These are phyloP conservation scores for Aspergillus thermomutatus DNA, from an alignment of 2,329 filamentous ascomycete species.

Conservation along the genomic window DNA sequence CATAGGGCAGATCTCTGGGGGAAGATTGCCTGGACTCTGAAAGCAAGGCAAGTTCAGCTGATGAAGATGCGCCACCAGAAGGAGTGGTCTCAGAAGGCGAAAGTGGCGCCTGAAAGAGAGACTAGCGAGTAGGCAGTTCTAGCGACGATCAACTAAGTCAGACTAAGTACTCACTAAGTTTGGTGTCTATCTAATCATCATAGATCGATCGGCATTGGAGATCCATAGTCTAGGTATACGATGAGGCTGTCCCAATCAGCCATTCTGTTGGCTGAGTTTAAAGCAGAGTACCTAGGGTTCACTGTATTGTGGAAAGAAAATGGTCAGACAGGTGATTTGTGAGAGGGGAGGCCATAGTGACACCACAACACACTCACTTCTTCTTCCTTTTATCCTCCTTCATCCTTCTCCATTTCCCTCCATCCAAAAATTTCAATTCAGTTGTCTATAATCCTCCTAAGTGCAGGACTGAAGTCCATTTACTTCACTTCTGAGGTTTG, in stretches of 20 bases:
- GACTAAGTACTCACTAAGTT: neutral
- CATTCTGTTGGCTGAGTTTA: no score
- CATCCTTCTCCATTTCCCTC: neutral
- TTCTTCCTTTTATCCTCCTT: neutral
- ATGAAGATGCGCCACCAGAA: constrained; percentile 19
- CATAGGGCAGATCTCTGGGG: constrained; percentile 13
- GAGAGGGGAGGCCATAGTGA: neutral
- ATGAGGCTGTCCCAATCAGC: neutral
- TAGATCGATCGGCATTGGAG: neutral
- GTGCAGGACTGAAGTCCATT: neutral
- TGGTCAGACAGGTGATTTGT: neutral
- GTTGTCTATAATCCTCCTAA: neutral
- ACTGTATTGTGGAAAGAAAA: no score
- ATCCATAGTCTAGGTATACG: neutral
- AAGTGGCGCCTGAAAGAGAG: constrained; percentile 6
- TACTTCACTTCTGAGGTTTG: neutral
- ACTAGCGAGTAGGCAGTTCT: constrained; percentile 18
- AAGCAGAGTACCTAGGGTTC: no score
- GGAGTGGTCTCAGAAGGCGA: constrained; percentile 9
- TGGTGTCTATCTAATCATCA: neutral
- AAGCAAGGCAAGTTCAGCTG: constrained; percentile 21
- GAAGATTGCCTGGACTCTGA: constrained; percentile 14
- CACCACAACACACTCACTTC: neutral
- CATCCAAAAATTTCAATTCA: neutral
- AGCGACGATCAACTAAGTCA: constrained; percentile 2